phyloP scores from a whole-genome alignment of 106 monocot species.

The Dioscorea dumetorum region DNA sequence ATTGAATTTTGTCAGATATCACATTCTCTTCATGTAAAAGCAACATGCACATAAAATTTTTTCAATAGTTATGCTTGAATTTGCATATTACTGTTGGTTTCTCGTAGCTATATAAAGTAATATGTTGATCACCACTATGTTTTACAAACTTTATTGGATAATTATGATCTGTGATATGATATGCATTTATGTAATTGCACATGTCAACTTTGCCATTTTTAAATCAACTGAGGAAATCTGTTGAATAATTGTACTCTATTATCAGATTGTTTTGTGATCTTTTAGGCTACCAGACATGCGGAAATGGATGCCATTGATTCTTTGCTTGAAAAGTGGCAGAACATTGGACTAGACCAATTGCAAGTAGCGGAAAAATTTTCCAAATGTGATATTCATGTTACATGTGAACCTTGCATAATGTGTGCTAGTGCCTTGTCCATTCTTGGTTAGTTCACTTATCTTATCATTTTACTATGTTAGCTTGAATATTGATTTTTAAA shows the following conservation, averaged over 20 bases:
- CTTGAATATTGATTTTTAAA: not conserved
- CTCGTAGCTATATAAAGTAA: not conserved
- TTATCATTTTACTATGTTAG: not conserved
- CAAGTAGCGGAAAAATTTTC: conserved; percentile 66
- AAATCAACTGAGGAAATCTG: not conserved
- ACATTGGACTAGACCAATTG: conserved; percentile 38
- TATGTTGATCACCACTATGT: not conserved
- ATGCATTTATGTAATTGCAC: too few species aligned
- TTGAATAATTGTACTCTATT: not conserved
- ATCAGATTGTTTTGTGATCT: not conserved
- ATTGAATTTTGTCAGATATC: too few species aligned
- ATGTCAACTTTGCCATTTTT: not conserved
- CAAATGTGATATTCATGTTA: conserved; percentile 82
- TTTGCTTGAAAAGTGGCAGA: conserved; percentile 73
- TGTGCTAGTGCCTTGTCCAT: conserved; percentile 83
- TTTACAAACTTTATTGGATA: not conserved
- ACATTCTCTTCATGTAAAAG: too few species aligned
- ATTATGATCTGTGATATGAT: not conserved
- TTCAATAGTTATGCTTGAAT: too few species aligned
- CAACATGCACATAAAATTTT: too few species aligned
- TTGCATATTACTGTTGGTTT: not conserved
- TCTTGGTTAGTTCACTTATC: conserved; percentile 43
- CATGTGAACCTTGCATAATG: conserved; percentile 99
- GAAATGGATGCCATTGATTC: conserved; percentile 99
- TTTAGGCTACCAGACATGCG: conserved; percentile 84